These are phyloP conservation scores for Coix lacrymajobi DNA, from an alignment of 176 grass and related monocot species.

Conservation along the genomic window DNA sequence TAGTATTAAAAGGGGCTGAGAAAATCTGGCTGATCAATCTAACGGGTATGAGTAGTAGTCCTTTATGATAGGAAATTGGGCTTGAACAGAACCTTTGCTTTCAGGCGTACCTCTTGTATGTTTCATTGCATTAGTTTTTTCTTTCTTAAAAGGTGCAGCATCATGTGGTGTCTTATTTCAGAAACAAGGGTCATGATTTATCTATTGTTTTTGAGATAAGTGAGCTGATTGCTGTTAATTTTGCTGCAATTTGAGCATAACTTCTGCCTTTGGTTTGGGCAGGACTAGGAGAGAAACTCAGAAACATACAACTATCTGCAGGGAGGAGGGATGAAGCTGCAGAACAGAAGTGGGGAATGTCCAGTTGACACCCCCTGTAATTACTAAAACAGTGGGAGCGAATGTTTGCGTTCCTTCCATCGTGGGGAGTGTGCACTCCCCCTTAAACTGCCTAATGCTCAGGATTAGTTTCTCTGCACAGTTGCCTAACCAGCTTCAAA, in stretches of 20 bases:
- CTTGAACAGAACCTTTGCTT: background rate
- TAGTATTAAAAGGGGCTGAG: background rate
- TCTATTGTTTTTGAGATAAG: background rate
- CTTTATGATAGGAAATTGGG: background rate
- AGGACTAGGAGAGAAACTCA: constrained; percentile 3
- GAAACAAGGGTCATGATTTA: background rate
- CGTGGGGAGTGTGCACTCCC: background rate
- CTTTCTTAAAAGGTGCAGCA: background rate
- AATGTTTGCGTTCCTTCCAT: background rate
- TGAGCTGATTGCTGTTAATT: background rate
- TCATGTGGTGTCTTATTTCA: background rate
- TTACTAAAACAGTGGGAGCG: background rate
- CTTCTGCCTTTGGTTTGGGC: background rate
- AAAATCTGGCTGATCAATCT: background rate
- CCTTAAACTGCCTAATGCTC: background rate
- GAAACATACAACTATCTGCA: background rate
- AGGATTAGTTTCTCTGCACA: background rate
- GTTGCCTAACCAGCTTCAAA: background rate
- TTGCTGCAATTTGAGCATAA: background rate
- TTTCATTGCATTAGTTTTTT: background rate
- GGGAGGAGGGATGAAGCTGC: constrained; percentile 8
- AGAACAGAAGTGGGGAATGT: constrained; percentile 12
- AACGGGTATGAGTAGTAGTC: background rate
- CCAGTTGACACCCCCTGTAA: constrained; percentile 12
- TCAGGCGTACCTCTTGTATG: background rate